Base-by-base conservation (phyloP, 768 basidiomycete species). In the Lactifluus subvellereus region DNA sequence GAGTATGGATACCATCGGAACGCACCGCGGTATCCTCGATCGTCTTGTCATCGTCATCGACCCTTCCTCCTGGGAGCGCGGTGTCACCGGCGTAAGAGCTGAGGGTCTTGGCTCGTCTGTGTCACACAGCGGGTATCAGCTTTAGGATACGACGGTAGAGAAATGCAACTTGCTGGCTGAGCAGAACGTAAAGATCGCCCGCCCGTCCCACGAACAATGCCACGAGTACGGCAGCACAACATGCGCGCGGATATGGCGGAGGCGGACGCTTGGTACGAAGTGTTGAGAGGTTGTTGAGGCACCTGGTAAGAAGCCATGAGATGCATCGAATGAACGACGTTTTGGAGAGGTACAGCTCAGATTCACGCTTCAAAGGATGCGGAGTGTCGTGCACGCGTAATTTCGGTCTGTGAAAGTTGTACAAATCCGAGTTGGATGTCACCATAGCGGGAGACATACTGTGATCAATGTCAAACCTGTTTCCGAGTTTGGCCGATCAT, bases 61-160 rank as follows among this genome's bases (percentile, higher is more conserved):
- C 80, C 71, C 86, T 91, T 0, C 94, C 93, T 6, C 94, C 93
- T 0, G 93, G 94, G 5, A 96, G 74, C 1, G 91, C 88, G 0
- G 94, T 96, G 71, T 95, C 94, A 0, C 91, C 91, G 0, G 93
- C 89, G 68, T 89, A 96, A 9, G 86, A 80, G 42, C 84, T 78
- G 67, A 96, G 75, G 3, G 82, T 82, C 0, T 86, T 79, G 1
- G 92, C 85, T 2, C 93, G 85, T 64, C 93, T 95, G 54, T 57
- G 22, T 27, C 27, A 27, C 30, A 37, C 10, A 5, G 54, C 53
- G 30, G 20, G 50, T 33, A 35, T 54, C 47, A 51, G 48, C 20
- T 22, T 27, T 32, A 16, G 30, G 22, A 54, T n/a, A 33, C 2
- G 27, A 2, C 4, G 33, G 35, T 27, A 20, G 22, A 18, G 57